A percentile compares a stretch with the other conserved stretches of the same genome.
Conservation (phyloP, 2,329 filamentous ascomycete species). For the Trichoderma arundinaceum region DNA sequence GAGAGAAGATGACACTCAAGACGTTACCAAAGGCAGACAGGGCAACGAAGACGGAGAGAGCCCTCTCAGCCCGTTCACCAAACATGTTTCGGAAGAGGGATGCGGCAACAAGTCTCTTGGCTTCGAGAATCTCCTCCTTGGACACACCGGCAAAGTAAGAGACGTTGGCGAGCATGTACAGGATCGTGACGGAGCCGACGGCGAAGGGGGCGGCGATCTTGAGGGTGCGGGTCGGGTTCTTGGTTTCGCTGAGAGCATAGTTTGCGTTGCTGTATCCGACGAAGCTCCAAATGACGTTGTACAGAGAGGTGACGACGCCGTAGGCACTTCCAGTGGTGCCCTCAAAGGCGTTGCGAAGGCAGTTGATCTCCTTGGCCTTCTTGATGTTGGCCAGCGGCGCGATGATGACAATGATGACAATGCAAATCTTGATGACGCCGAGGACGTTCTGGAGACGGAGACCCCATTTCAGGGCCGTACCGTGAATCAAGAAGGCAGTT, state of each 20-base stretch:
- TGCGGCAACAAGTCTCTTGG: slow-evolving; percentile 59
- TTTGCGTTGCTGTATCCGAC: slow-evolving; percentile 73
- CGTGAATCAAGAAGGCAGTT: slow-evolving; percentile 68
- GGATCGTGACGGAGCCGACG: slow-evolving; percentile 60
- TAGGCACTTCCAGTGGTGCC: slow-evolving; percentile 71
- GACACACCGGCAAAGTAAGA: slow-evolving; percentile 68
- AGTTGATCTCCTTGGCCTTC: slow-evolving; percentile 63
- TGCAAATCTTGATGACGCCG: slow-evolving; percentile 68
- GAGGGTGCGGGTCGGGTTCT: slow-evolving; percentile 67
- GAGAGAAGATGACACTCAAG: slow-evolving; percentile 70
- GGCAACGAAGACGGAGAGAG: slow-evolving; percentile 68
- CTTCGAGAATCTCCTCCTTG: slow-evolving; percentile 58
- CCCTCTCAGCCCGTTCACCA: slow-evolving; percentile 59
- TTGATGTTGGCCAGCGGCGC: slow-evolving; percentile 65
- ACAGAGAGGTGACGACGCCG: slow-evolving; percentile 70
- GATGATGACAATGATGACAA: slow-evolving; percentile 69
- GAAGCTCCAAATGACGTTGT: slow-evolving; percentile 75
- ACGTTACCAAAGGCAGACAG: slow-evolving; percentile 72
- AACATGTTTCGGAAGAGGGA: slow-evolving; percentile 63
- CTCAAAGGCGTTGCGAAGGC: slow-evolving; percentile 67
- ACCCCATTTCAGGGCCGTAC: slow-evolving; percentile 67
- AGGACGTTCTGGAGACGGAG: slow-evolving; percentile 70
- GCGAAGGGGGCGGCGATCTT: slow-evolving; percentile 69
- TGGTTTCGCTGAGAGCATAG: slow-evolving; percentile 69
- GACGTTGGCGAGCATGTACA: slow-evolving; percentile 72